Evolutionary conservation across 2,329 filamentous ascomycete species (phyloP), one percentile per base, ranked within the genome.

Genomic region (Alternaria longipes): DNA sequence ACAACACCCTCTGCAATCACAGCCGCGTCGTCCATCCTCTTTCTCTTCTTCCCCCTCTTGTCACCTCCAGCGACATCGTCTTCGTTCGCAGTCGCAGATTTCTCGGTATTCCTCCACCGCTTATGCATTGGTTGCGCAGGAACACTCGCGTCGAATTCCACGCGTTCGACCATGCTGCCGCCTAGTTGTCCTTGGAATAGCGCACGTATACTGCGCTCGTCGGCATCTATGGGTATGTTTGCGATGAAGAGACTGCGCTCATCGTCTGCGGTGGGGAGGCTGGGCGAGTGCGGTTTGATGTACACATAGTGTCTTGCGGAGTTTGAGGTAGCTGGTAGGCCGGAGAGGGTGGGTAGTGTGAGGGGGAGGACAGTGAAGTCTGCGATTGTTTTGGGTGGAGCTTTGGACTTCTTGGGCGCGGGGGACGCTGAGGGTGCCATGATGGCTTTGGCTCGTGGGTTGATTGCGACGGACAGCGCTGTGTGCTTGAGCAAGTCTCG

Each of bases 161-260:
- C 90, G 54, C 82, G 84, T 78, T 97, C 92, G 49, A 98, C 91
- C 47, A 91, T 86, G 3, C 91, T 91, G 0, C 90, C 89, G 8
- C 92, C 91, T 0, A 97, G 85, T 16, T 96, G 86, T 1, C 85
- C 83, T 1, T 87, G 82, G 69, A 98, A 96, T 0, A 98, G 81
- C 42, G 89, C 84, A 45, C 92, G 89, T 42, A 98, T 84, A 71
- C 94, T 91, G 1, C 84, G 78, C 58, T 92, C 89, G 5, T 92
- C 96, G 60, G 92, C 90, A 75, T 97, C 94, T 64, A 90, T 84
- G 7, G 95, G 95, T 1, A 96, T 82, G 73, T 99, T 98, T 65
- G 94, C 91, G n/a, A 97, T 77, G 80, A 97, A 99, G 18, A 99
- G 85, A 63, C 91, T 93, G 69, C 94, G 89, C 78, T 91, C 86